Conservation (phyloP, 2,329 filamentous ascomycete genomes). For the Scytalidium lignicola region DNA sequence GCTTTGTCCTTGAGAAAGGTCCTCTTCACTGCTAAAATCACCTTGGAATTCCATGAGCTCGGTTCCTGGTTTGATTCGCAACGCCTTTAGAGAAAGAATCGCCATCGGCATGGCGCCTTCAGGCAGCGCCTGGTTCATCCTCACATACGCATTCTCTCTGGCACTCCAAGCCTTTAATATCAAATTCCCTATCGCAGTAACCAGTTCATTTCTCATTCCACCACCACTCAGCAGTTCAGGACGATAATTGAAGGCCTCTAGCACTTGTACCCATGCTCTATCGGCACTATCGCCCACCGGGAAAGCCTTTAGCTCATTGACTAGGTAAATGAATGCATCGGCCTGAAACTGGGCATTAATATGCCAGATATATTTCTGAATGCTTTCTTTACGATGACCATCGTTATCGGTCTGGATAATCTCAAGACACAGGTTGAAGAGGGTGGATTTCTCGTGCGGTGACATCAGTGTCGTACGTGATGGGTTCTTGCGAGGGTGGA, state of each 20-base stretch:
- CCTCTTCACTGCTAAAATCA: neutral
- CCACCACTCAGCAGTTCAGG: conserved; percentile 21
- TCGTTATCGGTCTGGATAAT: conserved; percentile 26
- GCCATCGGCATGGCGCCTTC: conserved; percentile 1
- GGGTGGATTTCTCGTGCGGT: conserved; percentile 10
- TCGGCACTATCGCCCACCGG: conserved; percentile 23
- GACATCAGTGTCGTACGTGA: conserved; percentile 8
- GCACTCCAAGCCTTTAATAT: conserved; percentile 24
- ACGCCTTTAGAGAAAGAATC: neutral
- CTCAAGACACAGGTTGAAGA: conserved; percentile 9
- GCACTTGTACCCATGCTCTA: conserved; percentile 26
- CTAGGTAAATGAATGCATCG: conserved; percentile 30
- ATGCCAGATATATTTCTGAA: conserved; percentile 30
- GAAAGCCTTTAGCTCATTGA: conserved; percentile 27
- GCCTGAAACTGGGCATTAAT: conserved; percentile 29
- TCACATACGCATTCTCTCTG: conserved; percentile 16
- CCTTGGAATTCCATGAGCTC: neutral
- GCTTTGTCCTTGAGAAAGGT: neutral
- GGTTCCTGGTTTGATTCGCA: neutral
- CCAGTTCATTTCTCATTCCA: conserved; percentile 17
- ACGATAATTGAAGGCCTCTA: conserved; percentile 24
- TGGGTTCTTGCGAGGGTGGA: conserved; percentile 26
- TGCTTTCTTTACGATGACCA: conserved; percentile 15
- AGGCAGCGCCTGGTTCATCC: neutral
- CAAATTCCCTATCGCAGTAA: conserved; percentile 23